phyloP scores from a whole-genome alignment of 2,329 filamentous ascomycete species.

The Aspergillus sp. region DNA sequence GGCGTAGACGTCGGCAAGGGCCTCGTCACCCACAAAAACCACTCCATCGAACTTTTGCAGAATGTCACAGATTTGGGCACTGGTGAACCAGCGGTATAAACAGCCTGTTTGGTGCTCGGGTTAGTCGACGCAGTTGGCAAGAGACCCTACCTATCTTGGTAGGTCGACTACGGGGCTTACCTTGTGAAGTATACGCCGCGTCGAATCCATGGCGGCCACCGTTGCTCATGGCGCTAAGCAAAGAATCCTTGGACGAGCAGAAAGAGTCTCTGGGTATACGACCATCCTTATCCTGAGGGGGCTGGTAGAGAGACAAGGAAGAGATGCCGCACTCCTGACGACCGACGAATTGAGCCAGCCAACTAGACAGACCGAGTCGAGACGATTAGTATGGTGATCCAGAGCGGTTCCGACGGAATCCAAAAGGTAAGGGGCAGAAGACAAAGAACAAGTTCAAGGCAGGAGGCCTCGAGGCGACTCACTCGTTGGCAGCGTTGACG shows the following conservation, averaged over 20 bases:
- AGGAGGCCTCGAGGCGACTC: conserved; percentile 8
- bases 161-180: conserved; percentile 20
- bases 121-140: conserved; percentile 8
- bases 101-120: conserved; percentile 29
- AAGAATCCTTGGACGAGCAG: conserved; percentile 34
- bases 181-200: conserved; percentile 38
- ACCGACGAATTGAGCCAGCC: conserved; percentile 37
- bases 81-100: conserved; percentile 45
- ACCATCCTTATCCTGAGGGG: conserved; percentile 21
- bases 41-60: conserved; percentile 44
- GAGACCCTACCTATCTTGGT: neutral
- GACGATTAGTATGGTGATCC: conserved; percentile 11
- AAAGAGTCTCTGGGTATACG: conserved; percentile 20
- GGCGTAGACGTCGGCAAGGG: conserved; percentile 42
- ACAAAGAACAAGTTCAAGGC: neutral
- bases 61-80: conserved; percentile 45
- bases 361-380: conserved; percentile 23
- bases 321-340: conserved; percentile 38
- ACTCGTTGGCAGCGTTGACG: conserved; percentile 21
- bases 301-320: conserved; percentile 34
- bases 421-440: neutral
- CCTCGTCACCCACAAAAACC: conserved; percentile 44
- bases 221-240: conserved; percentile 43
- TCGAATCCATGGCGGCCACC: conserved; percentile 44
- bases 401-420: neutral